A percentile compares a stretch with the other conserved stretches of the same genome.
Evolutionary conservation across 352 stramenopile genomes (phyloP).

Genomic region (Pythium chondricola): DNA sequence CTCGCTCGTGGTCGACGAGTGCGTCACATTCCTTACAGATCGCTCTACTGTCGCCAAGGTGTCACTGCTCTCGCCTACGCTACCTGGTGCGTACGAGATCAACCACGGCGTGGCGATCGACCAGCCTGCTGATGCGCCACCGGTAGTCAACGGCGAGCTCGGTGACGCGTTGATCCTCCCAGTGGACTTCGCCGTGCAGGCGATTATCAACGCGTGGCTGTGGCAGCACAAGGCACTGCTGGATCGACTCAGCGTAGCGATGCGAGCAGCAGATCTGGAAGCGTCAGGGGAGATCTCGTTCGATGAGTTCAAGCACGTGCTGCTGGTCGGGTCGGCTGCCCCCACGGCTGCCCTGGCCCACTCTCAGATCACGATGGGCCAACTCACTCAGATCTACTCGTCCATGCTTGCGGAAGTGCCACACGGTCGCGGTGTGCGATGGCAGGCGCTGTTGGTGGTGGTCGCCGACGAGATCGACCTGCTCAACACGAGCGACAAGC

Average conservation of each 20-base stretch:
- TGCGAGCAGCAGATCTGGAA: conserved; percentile 17
- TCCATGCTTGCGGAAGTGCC: conserved; percentile 1
- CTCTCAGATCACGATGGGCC: conserved; percentile 6
- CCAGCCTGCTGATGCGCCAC: not conserved
- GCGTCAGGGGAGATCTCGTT: conserved; percentile 20
- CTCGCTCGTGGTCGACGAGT: conserved; percentile 12
- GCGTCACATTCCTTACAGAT: conserved; percentile 16
- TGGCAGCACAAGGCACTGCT: conserved; percentile 19
- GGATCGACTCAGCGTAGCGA: conserved; percentile 18
- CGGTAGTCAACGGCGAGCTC: conserved; percentile 24
- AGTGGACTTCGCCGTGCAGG: conserved; percentile 26
- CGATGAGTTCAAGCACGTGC: conserved; percentile 31
- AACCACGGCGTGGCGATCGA: not conserved
- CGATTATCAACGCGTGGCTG: conserved; percentile 28
- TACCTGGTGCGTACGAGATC: conserved; percentile 23
- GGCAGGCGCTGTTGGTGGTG: conserved; percentile 20
- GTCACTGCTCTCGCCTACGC: conserved; percentile 22
- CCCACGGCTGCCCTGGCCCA: not conserved
- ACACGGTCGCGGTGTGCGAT: conserved; percentile 6
- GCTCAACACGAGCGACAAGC: conserved; percentile 21
- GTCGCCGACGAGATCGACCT: conserved; percentile 32
- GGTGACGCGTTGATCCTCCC: conserved; percentile 24
- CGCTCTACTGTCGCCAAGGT: conserved; percentile 18
- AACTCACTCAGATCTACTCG: conserved; percentile 30
- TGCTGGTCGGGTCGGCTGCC: conserved; percentile 17